A percentile compares a stretch with the other conserved stretches of the same genome.
Evolutionary conservation across 371 early-diverging fungal genomes (phyloP).

Genomic region (Scutellospora calospora): DNA sequence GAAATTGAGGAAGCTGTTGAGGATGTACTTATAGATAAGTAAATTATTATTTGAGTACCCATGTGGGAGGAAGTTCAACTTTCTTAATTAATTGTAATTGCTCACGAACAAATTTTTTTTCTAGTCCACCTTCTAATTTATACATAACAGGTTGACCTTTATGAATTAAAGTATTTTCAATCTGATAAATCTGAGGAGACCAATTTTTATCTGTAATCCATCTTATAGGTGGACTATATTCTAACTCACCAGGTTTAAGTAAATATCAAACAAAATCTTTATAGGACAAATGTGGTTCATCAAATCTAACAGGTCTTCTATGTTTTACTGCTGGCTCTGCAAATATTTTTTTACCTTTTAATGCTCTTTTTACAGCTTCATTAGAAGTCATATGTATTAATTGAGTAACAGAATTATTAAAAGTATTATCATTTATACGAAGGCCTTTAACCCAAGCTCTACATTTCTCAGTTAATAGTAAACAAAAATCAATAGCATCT

Average conservation of each 20-base stretch:
- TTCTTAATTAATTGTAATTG: too few relatives aligned
- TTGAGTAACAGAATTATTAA: conserved; percentile 20
- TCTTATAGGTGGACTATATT: not conserved
- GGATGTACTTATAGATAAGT: conserved; percentile 10
- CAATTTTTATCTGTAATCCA: conserved; percentile 1
- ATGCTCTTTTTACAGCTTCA: conserved; percentile 34
- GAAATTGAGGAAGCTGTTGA: conserved; percentile 14
- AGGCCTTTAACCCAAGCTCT: conserved; percentile 18
- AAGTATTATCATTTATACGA: not conserved
- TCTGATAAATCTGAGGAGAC: conserved; percentile 19
- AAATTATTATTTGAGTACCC: not conserved
- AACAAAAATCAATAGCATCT: conserved; percentile 3
- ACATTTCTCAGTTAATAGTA: conserved; percentile 18
- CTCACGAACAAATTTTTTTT: too few relatives aligned
- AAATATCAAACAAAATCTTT: conserved; percentile 36
- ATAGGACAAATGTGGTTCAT: conserved; percentile 19
- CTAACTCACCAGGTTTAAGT: conserved; percentile 25
- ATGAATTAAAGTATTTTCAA: conserved; percentile 15
- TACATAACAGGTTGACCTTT: conserved; percentile 34
- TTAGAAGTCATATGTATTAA: conserved; percentile 26
- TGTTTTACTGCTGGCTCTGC: conserved; percentile 19
- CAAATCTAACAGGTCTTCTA: conserved; percentile 17
- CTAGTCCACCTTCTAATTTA: too few relatives aligned
- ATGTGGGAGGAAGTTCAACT: too few relatives aligned
- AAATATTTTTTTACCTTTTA: conserved; percentile 33